phyloP scores from a whole-genome alignment of 2,329 filamentous ascomycete genomes.

The Beauveria sp. region DNA sequence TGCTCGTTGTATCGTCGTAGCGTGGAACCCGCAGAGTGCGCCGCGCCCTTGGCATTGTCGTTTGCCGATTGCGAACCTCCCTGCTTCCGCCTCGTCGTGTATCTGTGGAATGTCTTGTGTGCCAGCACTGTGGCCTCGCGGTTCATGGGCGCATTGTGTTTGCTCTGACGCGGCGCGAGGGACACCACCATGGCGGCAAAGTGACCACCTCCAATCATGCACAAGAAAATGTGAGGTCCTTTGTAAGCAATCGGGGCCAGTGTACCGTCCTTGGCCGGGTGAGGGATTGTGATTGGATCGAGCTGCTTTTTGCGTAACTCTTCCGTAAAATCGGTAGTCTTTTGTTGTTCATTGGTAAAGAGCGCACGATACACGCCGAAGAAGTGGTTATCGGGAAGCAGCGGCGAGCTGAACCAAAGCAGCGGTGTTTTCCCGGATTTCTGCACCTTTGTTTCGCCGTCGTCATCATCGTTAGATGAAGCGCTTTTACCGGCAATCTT shows the following conservation, averaged over 20 bases:
- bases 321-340: slow-evolving; percentile 53
- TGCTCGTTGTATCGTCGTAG: slow-evolving; percentile 91
- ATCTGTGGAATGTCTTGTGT: slow-evolving; percentile 96
- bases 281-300: slow-evolving; percentile 47
- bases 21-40: slow-evolving; percentile 86
- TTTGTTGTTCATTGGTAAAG: slow-evolving; percentile 64
- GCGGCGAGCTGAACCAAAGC: slow-evolving; percentile 75
- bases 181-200: slow-evolving; percentile 96
- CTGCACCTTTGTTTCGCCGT: slow-evolving; percentile 37
- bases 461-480: slow-evolving; percentile 47
- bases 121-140: slow-evolving; percentile 81
- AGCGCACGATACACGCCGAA: slow-evolving; percentile 82
- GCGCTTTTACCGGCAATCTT: slow-evolving; percentile 51
- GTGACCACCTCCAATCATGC: slow-evolving; percentile 97
- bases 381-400: slow-evolving; percentile 68
- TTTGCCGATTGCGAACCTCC: slow-evolving; percentile 92
- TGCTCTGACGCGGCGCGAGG: slow-evolving; percentile 70
- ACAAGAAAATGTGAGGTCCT: slow-evolving; percentile 85
- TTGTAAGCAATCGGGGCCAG: slow-evolving; percentile 50
- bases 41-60: slow-evolving; percentile 86
- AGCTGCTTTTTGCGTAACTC: slow-evolving; percentile 72
- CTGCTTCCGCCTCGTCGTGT: slow-evolving; percentile 92
- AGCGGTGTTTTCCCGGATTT: slow-evolving; percentile 64
- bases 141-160: slow-evolving; percentile 65
- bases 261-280: slow-evolving; percentile 50